Evolutionary conservation across 2,329 filamentous ascomycete species (phyloP).

Genomic region (Stachybotrys chlorohalonatus): DNA sequence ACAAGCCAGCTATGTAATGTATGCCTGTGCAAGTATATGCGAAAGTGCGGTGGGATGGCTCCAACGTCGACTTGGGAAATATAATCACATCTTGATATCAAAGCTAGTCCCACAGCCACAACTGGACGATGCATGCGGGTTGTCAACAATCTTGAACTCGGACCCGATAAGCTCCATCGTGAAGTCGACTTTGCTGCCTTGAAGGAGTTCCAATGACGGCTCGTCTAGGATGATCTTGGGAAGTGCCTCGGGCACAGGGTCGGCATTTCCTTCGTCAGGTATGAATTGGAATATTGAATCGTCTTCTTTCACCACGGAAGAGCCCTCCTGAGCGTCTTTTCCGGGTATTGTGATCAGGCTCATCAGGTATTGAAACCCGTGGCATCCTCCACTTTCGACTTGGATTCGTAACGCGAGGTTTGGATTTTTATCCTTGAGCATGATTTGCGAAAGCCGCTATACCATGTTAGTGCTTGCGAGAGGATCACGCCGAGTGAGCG

Average conservation of each 20-base stretch:
- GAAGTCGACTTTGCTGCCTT: conserved; percentile 92
- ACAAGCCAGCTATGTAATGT: too few species aligned
- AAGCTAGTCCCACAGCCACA: conserved; percentile 98
- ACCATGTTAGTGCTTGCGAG: conserved; percentile 4
- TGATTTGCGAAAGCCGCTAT: conserved; percentile 69
- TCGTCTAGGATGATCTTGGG: conserved; percentile 87
- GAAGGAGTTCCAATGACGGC: conserved; percentile 77
- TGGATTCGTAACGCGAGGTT: conserved; percentile 81
- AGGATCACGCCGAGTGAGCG: background rate
- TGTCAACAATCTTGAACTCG: conserved; percentile 95
- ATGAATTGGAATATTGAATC: conserved; percentile 80
- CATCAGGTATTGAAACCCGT: conserved; percentile 98
- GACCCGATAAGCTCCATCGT: conserved; percentile 83
- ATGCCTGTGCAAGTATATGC: too few species aligned
- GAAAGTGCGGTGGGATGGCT: too few species aligned
- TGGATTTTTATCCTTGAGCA: conserved; percentile 62
- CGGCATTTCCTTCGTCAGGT: conserved; percentile 29
- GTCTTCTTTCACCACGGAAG: conserved; percentile 50
- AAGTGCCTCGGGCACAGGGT: conserved; percentile 13
- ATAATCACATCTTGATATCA: conserved; percentile 64
- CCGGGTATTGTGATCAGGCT: conserved; percentile 59
- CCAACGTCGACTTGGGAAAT: too few species aligned
- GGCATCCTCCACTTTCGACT: conserved; percentile 89
- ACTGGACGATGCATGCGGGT: conserved; percentile 83
- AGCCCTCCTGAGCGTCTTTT: conserved; percentile 21